Evolutionary conservation across 2,329 filamentous ascomycete genomes (phyloP), one percentile per base, ranked within the genome.

Genomic region (Dichotomopilus funicola): DNA sequence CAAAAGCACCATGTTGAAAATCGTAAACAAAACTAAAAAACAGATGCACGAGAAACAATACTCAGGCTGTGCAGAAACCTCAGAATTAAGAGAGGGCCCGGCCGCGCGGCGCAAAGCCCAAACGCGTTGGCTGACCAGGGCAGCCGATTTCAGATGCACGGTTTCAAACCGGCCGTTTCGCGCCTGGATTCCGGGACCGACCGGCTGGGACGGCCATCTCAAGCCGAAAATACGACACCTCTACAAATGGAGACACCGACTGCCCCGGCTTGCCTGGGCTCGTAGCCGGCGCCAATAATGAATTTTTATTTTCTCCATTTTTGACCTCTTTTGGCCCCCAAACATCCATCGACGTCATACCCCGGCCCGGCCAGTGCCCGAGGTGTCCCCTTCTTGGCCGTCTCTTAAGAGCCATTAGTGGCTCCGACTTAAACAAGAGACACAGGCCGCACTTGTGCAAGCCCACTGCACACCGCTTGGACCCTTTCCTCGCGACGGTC

Each of bases 111-210:
- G 11, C 13, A 11, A 33, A 34, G 13, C 41, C 19, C 19, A 42
- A 41, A 33, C 13, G 40, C 42, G 33, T 11, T 13, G 19, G 5
- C 12, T 31, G 43, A 9, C 6, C 10, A 42, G 38, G 45, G 45
- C 33, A 37, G 9, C 31, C 40, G 33, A 54, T 49, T 48, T 43
- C 45, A 43, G 38, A 54, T 54, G 38, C 45, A 46, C 45, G 51
- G 51, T 8, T 37, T 43, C 45, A 54, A 54, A 54, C 51, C n/a
- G 51, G 51, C 34, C 45, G 51, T 54, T 54, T 54, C 51, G 49
- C 33, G 19, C 13, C 38, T 33, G 31, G 44, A 10, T 31, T 13
- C 34, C 27, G 37, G n/a, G 31, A 34, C 51, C 6, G 51, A 43
- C 44, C 51, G n/a, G 9, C 31, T 10, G 13, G 27, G 44, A 41